Conservation (phyloP, 2,329 filamentous ascomycete species). For the Sporothrix sp. region DNA sequence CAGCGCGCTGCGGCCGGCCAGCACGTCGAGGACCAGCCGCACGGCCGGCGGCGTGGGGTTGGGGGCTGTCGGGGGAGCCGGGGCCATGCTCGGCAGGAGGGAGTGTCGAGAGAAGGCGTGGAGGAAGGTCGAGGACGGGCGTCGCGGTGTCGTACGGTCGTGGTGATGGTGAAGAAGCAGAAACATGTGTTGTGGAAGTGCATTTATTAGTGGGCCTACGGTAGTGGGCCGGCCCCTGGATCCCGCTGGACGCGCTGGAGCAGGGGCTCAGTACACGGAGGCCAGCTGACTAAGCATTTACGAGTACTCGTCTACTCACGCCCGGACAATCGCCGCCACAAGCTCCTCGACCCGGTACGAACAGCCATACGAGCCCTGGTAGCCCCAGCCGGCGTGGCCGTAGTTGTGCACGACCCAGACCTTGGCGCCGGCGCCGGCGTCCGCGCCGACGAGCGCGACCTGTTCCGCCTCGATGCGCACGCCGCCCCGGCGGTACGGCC, state of each 20-base stretch:
- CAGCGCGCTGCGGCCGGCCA: constrained; percentile 39
- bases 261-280: too few species aligned
- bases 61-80: constrained; percentile 2
- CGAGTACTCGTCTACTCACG: neutral
- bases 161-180: too few species aligned
- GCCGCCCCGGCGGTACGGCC: constrained; percentile 64
- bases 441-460: constrained; percentile 31
- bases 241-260: too few species aligned
- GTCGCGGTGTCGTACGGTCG: neutral
- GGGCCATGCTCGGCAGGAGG: neutral
- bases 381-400: constrained; percentile 72
- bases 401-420: constrained; percentile 70
- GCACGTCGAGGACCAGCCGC: constrained; percentile 32
- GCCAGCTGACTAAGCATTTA: too few species aligned
- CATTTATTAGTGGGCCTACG: too few species aligned
- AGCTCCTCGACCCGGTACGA: constrained; percentile 56
- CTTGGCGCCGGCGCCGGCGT: constrained; percentile 30
- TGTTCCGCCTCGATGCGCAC: constrained; percentile 65
- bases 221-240: too few species aligned
- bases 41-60: constrained; percentile 20
- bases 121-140: neutral
- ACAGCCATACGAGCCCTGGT: constrained; percentile 59
- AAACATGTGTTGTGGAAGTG: too few species aligned
- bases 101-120: neutral
- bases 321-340: constrained; percentile 42